A percentile compares a stretch with the other conserved stretches of the same genome.
These are phyloP conservation scores for Candida endomychidarum DNA, from an alignment of 805 yeast genomes.

Conservation along the genomic window DNA sequence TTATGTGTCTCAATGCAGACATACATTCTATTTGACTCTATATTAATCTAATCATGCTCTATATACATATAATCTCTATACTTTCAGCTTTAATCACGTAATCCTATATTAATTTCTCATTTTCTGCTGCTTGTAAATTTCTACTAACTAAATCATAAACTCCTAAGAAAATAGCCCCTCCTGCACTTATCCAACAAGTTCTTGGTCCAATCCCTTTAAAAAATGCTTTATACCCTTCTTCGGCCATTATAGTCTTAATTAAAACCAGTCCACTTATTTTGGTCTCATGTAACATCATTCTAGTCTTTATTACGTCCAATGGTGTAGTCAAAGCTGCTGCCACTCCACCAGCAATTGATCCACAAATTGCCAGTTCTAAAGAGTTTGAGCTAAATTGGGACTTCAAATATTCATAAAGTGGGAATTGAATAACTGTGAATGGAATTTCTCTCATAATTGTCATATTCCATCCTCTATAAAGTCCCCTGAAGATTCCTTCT, in stretches of 20 bases:
- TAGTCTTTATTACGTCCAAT: constrained; percentile 72
- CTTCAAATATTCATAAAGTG: constrained; percentile 84
- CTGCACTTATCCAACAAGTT: constrained; percentile 96
- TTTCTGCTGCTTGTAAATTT: constrained; percentile 18
- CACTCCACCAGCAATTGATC: constrained; percentile 77
- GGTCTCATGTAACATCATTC: constrained; percentile 74
- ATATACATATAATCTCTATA: too few relatives aligned
- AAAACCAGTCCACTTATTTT: constrained; percentile 48
- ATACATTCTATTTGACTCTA: too few relatives aligned
- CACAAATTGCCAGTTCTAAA: constrained; percentile 58
- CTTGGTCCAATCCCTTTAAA: constrained; percentile 90
- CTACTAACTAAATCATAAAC: constrained; percentile 74
- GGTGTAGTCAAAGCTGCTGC: constrained; percentile 86
- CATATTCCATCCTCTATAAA: constrained; percentile 91
- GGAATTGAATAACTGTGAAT: constrained; percentile 93
- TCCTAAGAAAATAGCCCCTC: constrained; percentile 97
- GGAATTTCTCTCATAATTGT: constrained; percentile 96
- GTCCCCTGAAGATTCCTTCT: constrained; percentile 74
- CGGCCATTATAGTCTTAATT: constrained; percentile 52
- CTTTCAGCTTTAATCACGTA: too few relatives aligned
- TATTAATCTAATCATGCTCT: too few relatives aligned
- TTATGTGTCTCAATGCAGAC: too few relatives aligned
- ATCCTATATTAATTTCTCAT: too few relatives aligned
- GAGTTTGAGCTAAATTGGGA: constrained; percentile 42
- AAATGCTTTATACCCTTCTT: constrained; percentile 76